These are phyloP conservation scores for Whalleya microplaca DNA, from an alignment of 2,329 filamentous ascomycete species.

Conservation along the genomic window DNA sequence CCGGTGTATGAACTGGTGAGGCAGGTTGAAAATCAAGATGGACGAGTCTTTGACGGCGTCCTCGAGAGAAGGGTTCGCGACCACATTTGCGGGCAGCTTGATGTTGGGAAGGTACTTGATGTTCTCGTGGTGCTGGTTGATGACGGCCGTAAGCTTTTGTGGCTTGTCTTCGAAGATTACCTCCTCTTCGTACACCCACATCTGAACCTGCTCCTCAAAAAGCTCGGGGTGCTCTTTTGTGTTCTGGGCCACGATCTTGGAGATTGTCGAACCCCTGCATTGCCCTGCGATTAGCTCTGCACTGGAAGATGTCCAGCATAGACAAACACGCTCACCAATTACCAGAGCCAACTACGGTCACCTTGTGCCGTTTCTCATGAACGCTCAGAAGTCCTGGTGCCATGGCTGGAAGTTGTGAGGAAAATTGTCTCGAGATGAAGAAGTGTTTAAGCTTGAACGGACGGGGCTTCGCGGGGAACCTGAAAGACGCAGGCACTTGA, in stretches of 20 bases:
- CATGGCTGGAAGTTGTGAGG: slow-evolving; percentile 31
- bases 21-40: slow-evolving; percentile 93
- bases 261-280: slow-evolving; percentile 88
- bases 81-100: slow-evolving; percentile 77
- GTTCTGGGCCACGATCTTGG: slow-evolving; percentile 96
- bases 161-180: slow-evolving; percentile 69
- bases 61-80: slow-evolving; percentile 80
- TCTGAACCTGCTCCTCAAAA: slow-evolving; percentile 89
- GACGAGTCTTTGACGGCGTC: slow-evolving; percentile 83
- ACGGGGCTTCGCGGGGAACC: slow-evolving; percentile 8
- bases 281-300: slow-evolving; percentile 9
- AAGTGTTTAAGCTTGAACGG: not conserved
- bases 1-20: slow-evolving; percentile 92
- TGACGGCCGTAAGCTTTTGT: slow-evolving; percentile 87
- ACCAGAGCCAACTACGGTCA: slow-evolving; percentile 91
- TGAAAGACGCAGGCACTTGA: slow-evolving; percentile 13
- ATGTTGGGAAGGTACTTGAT: slow-evolving; percentile 97
- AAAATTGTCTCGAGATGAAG: slow-evolving; percentile 8
- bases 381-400: slow-evolving; percentile 44
- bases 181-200: slow-evolving; percentile 99
- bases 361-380: slow-evolving; percentile 79
- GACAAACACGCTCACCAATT: slow-evolving; percentile 73
- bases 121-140: slow-evolving; percentile 94
- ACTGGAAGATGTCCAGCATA: not conserved
- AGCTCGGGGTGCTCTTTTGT: slow-evolving; percentile 74